Percentiles rank a stretch among this genome's conserved stretches.
Evolutionary conservation across 2,329 filamentous ascomycete genomes (phyloP).

Genomic region (Colletotrichum agaves): DNA sequence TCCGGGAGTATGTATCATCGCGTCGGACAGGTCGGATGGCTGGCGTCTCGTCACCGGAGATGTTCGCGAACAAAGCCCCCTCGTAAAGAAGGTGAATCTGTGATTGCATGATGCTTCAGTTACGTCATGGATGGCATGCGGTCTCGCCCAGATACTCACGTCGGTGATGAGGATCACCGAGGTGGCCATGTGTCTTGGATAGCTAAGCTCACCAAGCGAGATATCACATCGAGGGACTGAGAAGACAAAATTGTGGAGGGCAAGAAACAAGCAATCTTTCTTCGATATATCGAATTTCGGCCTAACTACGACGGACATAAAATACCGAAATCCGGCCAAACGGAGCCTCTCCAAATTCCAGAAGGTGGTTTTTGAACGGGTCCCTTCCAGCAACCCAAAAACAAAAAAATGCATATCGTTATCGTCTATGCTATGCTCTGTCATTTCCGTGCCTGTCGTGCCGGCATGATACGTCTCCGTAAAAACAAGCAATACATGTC

Average conservation of each 20-base stretch:
- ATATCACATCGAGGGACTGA: not conserved
- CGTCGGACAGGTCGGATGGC: too few relatives aligned
- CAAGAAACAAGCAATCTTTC: constrained; percentile 25
- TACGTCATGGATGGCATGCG: too few relatives aligned
- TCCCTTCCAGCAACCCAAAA: constrained; percentile 15
- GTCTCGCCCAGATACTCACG: too few relatives aligned
- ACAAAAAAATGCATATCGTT: constrained; percentile 32
- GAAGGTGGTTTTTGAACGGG: constrained; percentile 8
- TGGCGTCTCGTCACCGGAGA: too few relatives aligned
- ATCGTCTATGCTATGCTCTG: constrained; percentile 37
- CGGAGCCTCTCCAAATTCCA: constrained; percentile 18
- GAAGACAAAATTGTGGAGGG: not conserved
- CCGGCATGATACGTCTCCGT: constrained; percentile 36
- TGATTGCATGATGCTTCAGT: too few relatives aligned
- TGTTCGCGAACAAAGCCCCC: too few relatives aligned
- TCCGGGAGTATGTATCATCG: too few relatives aligned
- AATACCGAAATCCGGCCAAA: constrained; percentile 21
- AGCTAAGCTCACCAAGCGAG: too few relatives aligned
- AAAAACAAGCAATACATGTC: constrained; percentile 20
- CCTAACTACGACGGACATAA: constrained; percentile 31
- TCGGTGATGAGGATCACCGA: too few relatives aligned
- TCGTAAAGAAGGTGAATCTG: too few relatives aligned
- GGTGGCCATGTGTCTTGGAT: too few relatives aligned
- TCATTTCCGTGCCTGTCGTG: constrained; percentile 39
- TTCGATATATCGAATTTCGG: constrained; percentile 27